phyloP scores from a whole-genome alignment of 495 filamentous ascomycete genomes.

The Niebla homalea region DNA sequence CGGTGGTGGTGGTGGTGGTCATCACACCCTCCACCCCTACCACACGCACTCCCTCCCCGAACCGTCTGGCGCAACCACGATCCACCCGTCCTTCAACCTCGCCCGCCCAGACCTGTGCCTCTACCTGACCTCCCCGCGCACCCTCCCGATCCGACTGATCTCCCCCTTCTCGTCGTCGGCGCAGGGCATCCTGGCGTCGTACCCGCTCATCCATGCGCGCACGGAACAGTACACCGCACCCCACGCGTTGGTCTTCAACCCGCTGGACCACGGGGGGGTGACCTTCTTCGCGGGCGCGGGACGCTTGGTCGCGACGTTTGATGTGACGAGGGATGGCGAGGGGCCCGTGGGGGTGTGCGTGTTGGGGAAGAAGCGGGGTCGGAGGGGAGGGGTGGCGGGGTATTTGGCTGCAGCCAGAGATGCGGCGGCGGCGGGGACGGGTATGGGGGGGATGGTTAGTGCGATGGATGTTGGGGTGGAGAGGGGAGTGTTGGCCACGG shows the following conservation, averaged over 20 bases:
- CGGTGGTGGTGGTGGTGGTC: too few species aligned
- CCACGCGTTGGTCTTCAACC: slow-evolving; percentile 56
- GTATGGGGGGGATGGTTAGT: slow-evolving; percentile 75
- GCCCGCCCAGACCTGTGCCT: slow-evolving; percentile 51
- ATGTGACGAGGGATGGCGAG: slow-evolving; percentile 51
- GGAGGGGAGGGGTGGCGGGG: slow-evolving; percentile 50
- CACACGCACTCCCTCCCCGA: slow-evolving; percentile 47
- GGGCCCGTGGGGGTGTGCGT: slow-evolving; percentile 49
- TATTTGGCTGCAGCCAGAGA: slow-evolving; percentile 17
- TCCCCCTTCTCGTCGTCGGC: slow-evolving; percentile 35
- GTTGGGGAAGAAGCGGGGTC: slow-evolving; percentile 64
- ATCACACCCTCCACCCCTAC: slow-evolving; percentile 43
- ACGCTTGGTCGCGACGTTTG: slow-evolving; percentile 64
- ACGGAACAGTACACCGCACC: slow-evolving; percentile 72
- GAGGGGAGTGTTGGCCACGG: slow-evolving; percentile 56
- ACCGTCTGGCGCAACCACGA: slow-evolving; percentile 54
- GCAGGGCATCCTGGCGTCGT: slow-evolving; percentile 37
- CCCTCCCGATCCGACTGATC: slow-evolving; percentile 66
- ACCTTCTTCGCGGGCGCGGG: slow-evolving; percentile 57
- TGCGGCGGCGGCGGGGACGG: slow-evolving; percentile 54
- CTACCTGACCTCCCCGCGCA: slow-evolving; percentile 50
- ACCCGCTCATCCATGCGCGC: slow-evolving; percentile 55
- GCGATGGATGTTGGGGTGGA: slow-evolving; percentile 42
- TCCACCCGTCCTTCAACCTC: slow-evolving; percentile 62
- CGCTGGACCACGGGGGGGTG: slow-evolving; percentile 36